Evolutionary conservation across 2,329 filamentous ascomycete species (phyloP).

Genomic region (Ilyonectria destructans): DNA sequence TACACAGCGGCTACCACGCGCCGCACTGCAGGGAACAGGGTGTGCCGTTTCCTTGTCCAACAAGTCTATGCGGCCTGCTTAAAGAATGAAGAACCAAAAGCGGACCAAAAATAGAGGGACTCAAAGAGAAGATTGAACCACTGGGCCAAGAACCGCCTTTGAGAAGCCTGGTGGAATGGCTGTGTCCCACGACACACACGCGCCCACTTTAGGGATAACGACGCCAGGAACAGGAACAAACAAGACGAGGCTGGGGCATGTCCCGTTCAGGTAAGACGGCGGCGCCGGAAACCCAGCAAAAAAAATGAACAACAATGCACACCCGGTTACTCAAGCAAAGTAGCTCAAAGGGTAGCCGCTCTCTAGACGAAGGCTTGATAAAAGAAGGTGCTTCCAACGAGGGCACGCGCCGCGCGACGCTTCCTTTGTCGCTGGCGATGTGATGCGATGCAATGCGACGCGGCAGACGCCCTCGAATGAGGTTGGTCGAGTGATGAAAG

Average conservation of each 20-base stretch:
- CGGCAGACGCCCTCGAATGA: not conserved
- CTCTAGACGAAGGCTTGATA: not conserved
- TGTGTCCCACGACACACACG: not conserved
- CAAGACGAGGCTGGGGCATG: not conserved
- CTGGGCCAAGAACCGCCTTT: not conserved
- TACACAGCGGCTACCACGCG: not conserved
- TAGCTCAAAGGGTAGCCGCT: no score
- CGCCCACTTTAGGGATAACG: not conserved
- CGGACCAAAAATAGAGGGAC: not conserved
- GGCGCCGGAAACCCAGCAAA: not conserved
- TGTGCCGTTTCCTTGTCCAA: not conserved
- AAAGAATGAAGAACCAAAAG: not conserved
- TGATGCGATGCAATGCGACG: slow-evolving; percentile 6
- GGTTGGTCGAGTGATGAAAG: not conserved
- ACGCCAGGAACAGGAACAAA: no score
- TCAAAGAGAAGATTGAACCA: not conserved
- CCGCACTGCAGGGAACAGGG: not conserved
- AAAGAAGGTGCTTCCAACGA: not conserved
- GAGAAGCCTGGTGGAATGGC: not conserved
- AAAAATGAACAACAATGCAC: not conserved
- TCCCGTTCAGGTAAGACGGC: not conserved
- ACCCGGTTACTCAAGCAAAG: not conserved
- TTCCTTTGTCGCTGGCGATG: slow-evolving; percentile 15
- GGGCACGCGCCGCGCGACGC: slow-evolving; percentile 2
- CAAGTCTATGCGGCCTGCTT: not conserved